These are phyloP conservation scores for Triticum aestivum DNA, from an alignment of 176 grass and related monocot genomes.

Conservation along the genomic window IWGSC_CS_RefSeq_v2.1 NC_057798.1:240728839-240729338, in stretches of 20 bases:
- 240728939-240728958: not conserved
- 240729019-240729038: not conserved
- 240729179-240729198: slow-evolving; percentile 61
- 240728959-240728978: not conserved
- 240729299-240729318: slow-evolving; percentile 74
- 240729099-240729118: slow-evolving; percentile 57
- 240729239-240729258: slow-evolving; percentile 25
- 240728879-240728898: not conserved
- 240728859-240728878: not conserved
- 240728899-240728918: not conserved
- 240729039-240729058: slow-evolving; percentile 43
- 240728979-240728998: not conserved
- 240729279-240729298: slow-evolving; percentile 57
- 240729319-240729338: slow-evolving; percentile 92
- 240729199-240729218: slow-evolving; percentile 10
- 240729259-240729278: slow-evolving; percentile 7
- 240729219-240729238: not conserved
- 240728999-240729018: not conserved
- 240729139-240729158: slow-evolving; percentile 59
- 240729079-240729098: slow-evolving; percentile 68
- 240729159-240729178: slow-evolving; percentile 49
- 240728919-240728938: not conserved
- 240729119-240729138: slow-evolving; percentile 61
- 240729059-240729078: slow-evolving; percentile 82
- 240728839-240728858: not conserved